Percentiles rank a stretch among this genome's conserved stretches.
Conservation (phyloP, 305 asterid genomes). For the Fraxinus paxiana region DNA sequence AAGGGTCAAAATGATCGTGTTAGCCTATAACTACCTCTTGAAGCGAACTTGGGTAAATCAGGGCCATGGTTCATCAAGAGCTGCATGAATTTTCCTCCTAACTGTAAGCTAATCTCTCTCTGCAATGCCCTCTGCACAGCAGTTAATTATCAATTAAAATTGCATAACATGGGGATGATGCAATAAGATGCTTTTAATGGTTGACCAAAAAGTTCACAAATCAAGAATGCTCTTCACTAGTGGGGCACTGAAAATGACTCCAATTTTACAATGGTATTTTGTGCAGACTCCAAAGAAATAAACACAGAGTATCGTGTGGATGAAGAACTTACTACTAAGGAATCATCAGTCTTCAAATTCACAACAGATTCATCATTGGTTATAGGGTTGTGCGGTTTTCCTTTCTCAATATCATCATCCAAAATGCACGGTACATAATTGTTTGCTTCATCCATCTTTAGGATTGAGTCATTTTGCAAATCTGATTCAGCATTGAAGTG, state of each 20-base stretch:
- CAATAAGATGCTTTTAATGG: neutral
- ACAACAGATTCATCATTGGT: conserved; percentile 35
- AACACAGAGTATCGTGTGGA: conserved; percentile 11
- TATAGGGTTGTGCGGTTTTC: conserved; percentile 41
- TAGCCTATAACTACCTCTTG: conserved; percentile 55
- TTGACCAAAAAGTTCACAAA: neutral
- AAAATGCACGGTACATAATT: conserved; percentile 33
- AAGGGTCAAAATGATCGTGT: conserved; percentile 9
- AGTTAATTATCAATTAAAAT: conserved; percentile 2
- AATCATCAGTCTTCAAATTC: conserved; percentile 49
- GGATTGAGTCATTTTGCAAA: conserved; percentile 29
- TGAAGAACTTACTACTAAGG: conserved; percentile 42
- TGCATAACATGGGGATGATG: neutral
- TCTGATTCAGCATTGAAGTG: conserved; percentile 36
- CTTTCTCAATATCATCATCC: conserved; percentile 62
- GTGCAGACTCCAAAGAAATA: neutral
- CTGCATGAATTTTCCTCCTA: conserved; percentile 79
- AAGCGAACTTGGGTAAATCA: conserved; percentile 68
- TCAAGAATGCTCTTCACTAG: neutral
- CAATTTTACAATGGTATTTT: neutral
- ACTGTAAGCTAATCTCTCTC: conserved; percentile 61
- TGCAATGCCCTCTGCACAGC: conserved; percentile 60
- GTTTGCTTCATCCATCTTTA: conserved; percentile 39
- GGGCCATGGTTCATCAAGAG: conserved; percentile 60
- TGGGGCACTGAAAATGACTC: neutral